Base-by-base conservation (phyloP, 2,329 filamentous ascomycete species). In the Simplicillium aogashimaense region DNA sequence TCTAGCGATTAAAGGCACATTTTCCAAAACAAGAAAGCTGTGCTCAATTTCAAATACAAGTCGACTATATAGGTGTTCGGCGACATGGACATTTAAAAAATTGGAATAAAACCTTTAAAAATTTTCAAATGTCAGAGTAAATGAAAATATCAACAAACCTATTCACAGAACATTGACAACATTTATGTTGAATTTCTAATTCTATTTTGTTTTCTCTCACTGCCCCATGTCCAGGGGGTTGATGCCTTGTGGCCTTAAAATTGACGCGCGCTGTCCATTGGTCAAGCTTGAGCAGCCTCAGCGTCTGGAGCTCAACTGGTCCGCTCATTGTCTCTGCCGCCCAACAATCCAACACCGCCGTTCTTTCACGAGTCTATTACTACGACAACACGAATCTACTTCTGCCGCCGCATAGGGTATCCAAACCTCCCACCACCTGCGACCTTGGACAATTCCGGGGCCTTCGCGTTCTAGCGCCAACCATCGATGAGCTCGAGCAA, bases 181-280 rank as follows among this genome's bases (percentile, higher is more conserved):
- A n/a, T n/a, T n/a, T n/a, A n/a, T n/a, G n/a, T n/a, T n/a, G n/a
- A n/a, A n/a, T n/a, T n/a, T n/a, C n/a, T n/a, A n/a, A n/a, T n/a
- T n/a, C 20, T 5, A 25, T 25, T 25, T 25, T 9, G 9, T 9
- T 25, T 25, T 25, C 20, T 25, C 6, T 25, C 20, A 25, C 20
- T 25, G 20, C 6, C 20, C 9, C 20, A 25, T n/a, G n/a, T n/a
- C n/a, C n/a, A n/a, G n/a, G 20, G 20, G 20, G 43, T 61, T 57
- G 56, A 50, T 63, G 61, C 59, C 61, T 62, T 57, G 51, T 50
- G 53, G 60, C 60, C 61, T 64, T 52, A 59, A 41, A 35, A 31
- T 17, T 18, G 16, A 30, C 35, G 42, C 13, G 15, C 31, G 42
- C 38, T 57, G 50, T 35, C 38, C 17, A 61, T 62, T 60, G 52